phyloP scores from a whole-genome alignment of 2,329 filamentous ascomycete genomes.

The Aureobasidium namibiae region DNA sequence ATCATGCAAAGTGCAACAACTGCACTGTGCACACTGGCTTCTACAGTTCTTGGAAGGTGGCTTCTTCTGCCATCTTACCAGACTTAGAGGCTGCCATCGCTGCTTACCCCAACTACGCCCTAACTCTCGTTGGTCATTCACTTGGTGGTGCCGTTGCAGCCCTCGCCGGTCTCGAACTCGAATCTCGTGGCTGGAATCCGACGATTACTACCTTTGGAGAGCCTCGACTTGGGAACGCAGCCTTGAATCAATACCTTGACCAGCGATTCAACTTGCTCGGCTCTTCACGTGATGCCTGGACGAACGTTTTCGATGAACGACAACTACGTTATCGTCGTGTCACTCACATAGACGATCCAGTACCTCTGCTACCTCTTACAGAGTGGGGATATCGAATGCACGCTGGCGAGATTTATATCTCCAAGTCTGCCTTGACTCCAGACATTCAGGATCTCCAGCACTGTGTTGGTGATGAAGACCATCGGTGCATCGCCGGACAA shows the following conservation, averaged over 20 bases:
- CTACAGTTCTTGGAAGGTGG: constrained; percentile 71
- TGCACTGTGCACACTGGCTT: constrained; percentile 94
- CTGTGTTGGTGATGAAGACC: constrained; percentile 66
- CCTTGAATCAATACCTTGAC: constrained; percentile 47
- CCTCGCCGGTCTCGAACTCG: constrained; percentile 75
- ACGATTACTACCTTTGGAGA: constrained; percentile 88
- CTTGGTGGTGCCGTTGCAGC: constrained; percentile 88
- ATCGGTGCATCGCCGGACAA: constrained; percentile 59
- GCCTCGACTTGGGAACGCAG: constrained; percentile 54
- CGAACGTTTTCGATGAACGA: constrained; percentile 23
- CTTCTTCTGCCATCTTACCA: constrained; percentile 60
- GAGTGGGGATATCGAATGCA: constrained; percentile 88
- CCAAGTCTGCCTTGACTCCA: constrained; percentile 61
- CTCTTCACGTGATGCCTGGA: background rate
- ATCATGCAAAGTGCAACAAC: constrained; percentile 53
- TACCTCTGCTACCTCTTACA: constrained; percentile 73
- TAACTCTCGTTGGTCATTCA: constrained; percentile 82
- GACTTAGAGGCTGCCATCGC: constrained; percentile 52
- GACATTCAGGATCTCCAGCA: constrained; percentile 57
- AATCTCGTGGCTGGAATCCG: constrained; percentile 66
- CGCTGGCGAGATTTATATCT: constrained; percentile 80
- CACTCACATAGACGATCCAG: constrained; percentile 79
- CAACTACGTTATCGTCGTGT: constrained; percentile 58
- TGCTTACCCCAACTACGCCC: constrained; percentile 59
- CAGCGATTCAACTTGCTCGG: constrained; percentile 35